Evolutionary conservation across 2,329 filamentous ascomycete species (phyloP).

Genomic region (Spiromastix sp.): DNA sequence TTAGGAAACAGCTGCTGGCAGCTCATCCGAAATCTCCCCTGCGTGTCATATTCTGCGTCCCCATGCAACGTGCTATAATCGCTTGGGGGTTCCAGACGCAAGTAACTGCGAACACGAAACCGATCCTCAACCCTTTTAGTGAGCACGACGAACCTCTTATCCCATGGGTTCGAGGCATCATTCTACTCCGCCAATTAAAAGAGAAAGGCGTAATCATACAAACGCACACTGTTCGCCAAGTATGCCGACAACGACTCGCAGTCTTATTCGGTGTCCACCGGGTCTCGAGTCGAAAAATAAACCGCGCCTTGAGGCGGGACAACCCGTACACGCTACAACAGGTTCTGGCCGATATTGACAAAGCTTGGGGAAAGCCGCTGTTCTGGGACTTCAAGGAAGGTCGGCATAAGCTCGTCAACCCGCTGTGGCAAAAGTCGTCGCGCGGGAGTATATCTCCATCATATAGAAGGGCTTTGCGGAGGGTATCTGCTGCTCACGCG

Average conservation of each 20-base stretch:
- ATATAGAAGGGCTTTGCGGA: too few relatives aligned
- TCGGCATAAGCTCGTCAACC: constrained; percentile 11
- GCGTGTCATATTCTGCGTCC: constrained; percentile 30
- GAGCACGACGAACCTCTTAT: constrained; percentile 17
- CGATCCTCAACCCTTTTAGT: constrained; percentile 13
- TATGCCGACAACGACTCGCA: constrained; percentile 26
- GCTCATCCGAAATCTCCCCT: constrained; percentile 17
- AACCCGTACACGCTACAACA: constrained; percentile 24
- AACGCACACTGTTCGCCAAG: constrained; percentile 18
- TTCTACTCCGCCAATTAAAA: constrained; percentile 29
- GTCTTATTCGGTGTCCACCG: constrained; percentile 25
- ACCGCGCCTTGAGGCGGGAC: constrained; percentile 25
- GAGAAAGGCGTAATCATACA: constrained; percentile 25
- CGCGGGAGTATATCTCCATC: too few relatives aligned
- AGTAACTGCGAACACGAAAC: constrained; percentile 15
- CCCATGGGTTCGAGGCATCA: constrained; percentile 29
- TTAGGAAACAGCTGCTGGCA: constrained; percentile 3
- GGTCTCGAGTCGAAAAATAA: constrained; percentile 22
- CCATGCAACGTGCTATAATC: constrained; percentile 38
- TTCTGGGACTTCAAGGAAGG: constrained; percentile 18
- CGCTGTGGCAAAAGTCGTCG: too few relatives aligned
- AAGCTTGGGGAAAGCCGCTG: constrained; percentile 24
- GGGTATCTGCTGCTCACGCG: too few relatives aligned
- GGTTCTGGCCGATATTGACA: constrained; percentile 23
- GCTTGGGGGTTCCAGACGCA: constrained; percentile 38